Evolutionary conservation across 1,284 basidiomycete genomes (phyloP).

Genomic region (Coniferiporia weirii): DNA sequence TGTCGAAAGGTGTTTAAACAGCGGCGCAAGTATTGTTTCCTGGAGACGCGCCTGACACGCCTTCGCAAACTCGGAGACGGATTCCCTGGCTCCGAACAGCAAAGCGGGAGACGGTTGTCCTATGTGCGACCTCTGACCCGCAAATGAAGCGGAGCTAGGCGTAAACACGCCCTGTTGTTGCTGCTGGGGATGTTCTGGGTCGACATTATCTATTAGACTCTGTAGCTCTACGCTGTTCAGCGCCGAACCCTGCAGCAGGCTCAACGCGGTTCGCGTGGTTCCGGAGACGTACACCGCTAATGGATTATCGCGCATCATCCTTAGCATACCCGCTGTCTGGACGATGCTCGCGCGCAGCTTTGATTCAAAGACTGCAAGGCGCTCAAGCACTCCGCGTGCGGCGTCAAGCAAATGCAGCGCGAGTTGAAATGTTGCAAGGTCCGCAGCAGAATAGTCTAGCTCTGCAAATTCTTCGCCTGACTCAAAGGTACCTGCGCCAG

Average conservation of each 20-base stretch:
- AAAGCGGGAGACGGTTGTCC: conserved; percentile 35
- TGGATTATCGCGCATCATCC: conserved; percentile 50
- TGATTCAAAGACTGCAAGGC: conserved; percentile 61
- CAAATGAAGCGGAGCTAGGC: conserved; percentile 25
- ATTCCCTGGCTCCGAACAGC: conserved; percentile 50
- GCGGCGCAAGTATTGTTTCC: conserved; percentile 77
- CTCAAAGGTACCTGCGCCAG: conserved; percentile 30
- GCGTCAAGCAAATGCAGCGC: conserved; percentile 79
- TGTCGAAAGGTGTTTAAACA: conserved; percentile 67
- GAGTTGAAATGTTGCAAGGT: conserved; percentile 82
- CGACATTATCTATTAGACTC: conserved; percentile 51
- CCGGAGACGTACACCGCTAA: conserved; percentile 50
- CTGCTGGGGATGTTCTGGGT: conserved; percentile 33
- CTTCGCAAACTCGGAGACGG: conserved; percentile 65
- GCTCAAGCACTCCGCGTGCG: conserved; percentile 65
- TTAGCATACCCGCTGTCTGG: conserved; percentile 55
- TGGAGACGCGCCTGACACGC: conserved; percentile 77
- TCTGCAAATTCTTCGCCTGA: conserved; percentile 62
- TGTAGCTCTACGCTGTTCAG: conserved; percentile 79
- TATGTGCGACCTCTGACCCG: conserved; percentile 25
- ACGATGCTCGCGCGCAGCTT: conserved; percentile 56
- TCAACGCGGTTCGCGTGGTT: conserved; percentile 64
- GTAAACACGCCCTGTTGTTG: conserved; percentile 17
- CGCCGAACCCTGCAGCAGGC: conserved; percentile 72
- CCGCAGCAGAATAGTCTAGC: conserved; percentile 80